Conservation (phyloP, 2,329 filamentous ascomycete species). For the Reticulascus tulasneorum region DNA sequence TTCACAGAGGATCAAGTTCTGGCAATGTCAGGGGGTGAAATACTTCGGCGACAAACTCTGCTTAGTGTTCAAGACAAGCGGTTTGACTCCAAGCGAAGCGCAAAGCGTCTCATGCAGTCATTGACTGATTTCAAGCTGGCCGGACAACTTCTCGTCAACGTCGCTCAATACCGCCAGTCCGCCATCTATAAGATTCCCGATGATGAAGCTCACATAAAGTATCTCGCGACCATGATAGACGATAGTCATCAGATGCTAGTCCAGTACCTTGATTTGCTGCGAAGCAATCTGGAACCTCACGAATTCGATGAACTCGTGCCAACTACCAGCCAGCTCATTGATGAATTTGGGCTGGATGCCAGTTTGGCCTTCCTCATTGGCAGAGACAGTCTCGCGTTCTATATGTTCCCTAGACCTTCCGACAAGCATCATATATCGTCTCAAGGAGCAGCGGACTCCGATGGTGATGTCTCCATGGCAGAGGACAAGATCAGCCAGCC, state of each 20-base stretch:
- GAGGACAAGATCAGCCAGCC: slow-evolving; percentile 20
- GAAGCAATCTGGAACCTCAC: slow-evolving; percentile 69
- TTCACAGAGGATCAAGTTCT: slow-evolving; percentile 85
- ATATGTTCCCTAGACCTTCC: slow-evolving; percentile 41
- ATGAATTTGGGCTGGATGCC: slow-evolving; percentile 74
- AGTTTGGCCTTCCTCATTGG: slow-evolving; percentile 82
- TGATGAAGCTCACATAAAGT: slow-evolving; percentile 77
- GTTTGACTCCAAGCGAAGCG: slow-evolving; percentile 69
- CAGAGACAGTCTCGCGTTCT: slow-evolving; percentile 67
- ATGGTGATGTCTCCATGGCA: slow-evolving; percentile 55
- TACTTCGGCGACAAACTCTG: slow-evolving; percentile 75
- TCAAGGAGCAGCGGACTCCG: slow-evolving; percentile 37
- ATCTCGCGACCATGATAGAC: slow-evolving; percentile 82
- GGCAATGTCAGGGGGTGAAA: slow-evolving; percentile 82
- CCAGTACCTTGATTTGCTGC: slow-evolving; percentile 86
- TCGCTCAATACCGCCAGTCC: slow-evolving; percentile 86
- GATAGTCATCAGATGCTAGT: slow-evolving; percentile 81
- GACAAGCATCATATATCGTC: slow-evolving; percentile 16
- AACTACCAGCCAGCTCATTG: slow-evolving; percentile 67
- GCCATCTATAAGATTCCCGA: slow-evolving; percentile 74
- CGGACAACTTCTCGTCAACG: slow-evolving; percentile 78
- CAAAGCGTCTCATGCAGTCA: slow-evolving; percentile 74
- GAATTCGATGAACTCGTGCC: slow-evolving; percentile 80
- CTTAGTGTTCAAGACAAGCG: slow-evolving; percentile 78
- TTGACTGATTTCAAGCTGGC: slow-evolving; percentile 75